Base-by-base conservation (phyloP, 208 protist species). In the Strigomonas galati region DNA sequence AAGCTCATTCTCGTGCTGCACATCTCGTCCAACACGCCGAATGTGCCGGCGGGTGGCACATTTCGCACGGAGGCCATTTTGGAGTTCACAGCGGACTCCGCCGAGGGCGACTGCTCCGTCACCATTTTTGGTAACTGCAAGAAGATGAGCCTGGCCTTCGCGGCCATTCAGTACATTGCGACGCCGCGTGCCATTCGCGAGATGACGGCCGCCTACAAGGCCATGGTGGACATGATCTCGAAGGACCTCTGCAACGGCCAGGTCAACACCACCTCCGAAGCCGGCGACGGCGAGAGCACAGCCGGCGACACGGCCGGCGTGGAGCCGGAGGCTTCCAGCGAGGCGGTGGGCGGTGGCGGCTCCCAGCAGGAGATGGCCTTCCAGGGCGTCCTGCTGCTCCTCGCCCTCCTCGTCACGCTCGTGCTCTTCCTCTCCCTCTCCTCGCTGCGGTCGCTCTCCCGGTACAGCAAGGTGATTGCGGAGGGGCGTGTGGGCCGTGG, bases 1-100 rank as follows among this genome's bases (percentile, higher is more conserved):
- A 73, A 72, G 64, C 64, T 84, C n/a, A 24, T 79, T 59, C 61
- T 94, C 0, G 62, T 82, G 17, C 91, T 90, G 58, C 88, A 94
- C 57, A 92, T 94, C 53, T 94, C 88, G 6, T 92, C 85, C 12
- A 82, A 94, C 57, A 94, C 85, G 0, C 88, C 88, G 23, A 72
- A 82, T 65, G 76, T 94, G 23, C 74, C 85, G 26, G 75, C 71
- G 1, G 88, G 88, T 21, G 64, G 72, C 27, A 79, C 82, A 21
- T 94, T 94, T 60, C 82, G 88, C 54, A 90, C 83, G 6, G 88
- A 94, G 74, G 77, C 85, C 24, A 74, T 89, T 52, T 67, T 75
- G 9, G 77, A 87, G 64, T 81, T 94, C 63, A 89, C 85, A n/a
- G 84, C 84, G 2, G 70, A 68, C 37, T 79, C 68, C 52, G 72